phyloP scores from a whole-genome alignment of 2,329 filamentous ascomycete species.

The Annulohypoxylon truncatum region DNA sequence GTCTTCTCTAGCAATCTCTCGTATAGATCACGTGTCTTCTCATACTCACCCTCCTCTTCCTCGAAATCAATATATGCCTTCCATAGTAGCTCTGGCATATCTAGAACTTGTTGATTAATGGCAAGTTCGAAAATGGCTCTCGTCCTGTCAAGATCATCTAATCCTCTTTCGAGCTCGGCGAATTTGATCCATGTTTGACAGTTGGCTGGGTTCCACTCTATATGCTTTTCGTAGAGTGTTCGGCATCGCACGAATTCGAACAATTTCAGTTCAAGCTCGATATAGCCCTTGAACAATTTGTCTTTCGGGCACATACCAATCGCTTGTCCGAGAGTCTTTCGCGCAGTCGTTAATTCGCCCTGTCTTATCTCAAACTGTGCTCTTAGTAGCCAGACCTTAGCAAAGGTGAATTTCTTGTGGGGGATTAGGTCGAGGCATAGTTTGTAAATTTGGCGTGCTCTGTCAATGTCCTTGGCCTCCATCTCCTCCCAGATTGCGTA shows the following conservation, averaged over 20 bases:
- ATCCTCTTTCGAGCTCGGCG: constrained; percentile 88
- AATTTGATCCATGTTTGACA: constrained; percentile 97
- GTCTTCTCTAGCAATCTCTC: constrained; percentile 93
- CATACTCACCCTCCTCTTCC: constrained; percentile 93
- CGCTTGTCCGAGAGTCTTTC: constrained; percentile 89
- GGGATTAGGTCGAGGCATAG: constrained; percentile 89
- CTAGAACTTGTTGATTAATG: constrained; percentile 81
- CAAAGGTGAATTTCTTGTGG: constrained; percentile 97
- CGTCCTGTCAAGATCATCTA: constrained; percentile 89
- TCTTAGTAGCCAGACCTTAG: constrained; percentile 94
- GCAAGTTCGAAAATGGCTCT: constrained; percentile 94
- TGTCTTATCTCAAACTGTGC: constrained; percentile 95
- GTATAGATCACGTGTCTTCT: constrained; percentile 82
- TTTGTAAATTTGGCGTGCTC: constrained; percentile 89
- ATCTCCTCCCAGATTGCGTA: constrained; percentile 97
- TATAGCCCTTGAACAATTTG: constrained; percentile 92
- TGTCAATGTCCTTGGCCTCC: constrained; percentile 79
- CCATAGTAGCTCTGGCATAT: constrained; percentile 98
- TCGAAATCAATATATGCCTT: constrained; percentile 99
- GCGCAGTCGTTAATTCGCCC: constrained; percentile 79
- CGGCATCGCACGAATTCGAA: constrained; percentile 95
- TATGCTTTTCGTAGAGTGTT: constrained; percentile 91
- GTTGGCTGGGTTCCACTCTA: constrained; percentile 91
- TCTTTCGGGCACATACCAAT: constrained; percentile 97
- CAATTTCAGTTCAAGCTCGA: constrained; percentile 90